Percentiles rank a stretch among this genome's conserved stretches.
Evolutionary conservation across 768 basidiomycete genomes (phyloP).

Genomic region (Dentipellis fragilis): DNA sequence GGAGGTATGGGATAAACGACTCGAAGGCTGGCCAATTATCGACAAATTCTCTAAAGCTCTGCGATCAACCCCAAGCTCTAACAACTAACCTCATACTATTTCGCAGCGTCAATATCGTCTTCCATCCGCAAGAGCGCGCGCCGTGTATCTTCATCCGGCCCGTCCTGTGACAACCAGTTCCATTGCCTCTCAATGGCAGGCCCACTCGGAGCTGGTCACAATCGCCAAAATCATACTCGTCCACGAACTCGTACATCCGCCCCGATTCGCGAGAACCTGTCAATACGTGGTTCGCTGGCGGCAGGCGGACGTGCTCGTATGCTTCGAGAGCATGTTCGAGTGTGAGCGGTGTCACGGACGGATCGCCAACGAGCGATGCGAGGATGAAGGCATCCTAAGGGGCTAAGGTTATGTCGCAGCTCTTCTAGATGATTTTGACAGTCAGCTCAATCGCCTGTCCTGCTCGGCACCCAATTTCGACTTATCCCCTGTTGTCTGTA

Average conservation of each 20-base stretch:
- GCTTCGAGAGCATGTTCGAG: conserved; percentile 17
- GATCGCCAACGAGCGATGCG: conserved; percentile 18
- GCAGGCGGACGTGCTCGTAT: conserved; percentile 21
- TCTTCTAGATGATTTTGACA: too few species aligned
- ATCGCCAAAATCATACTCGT: conserved; percentile 23
- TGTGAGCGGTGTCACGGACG: conserved; percentile 12
- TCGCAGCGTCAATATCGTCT: background rate
- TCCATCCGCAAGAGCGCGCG: background rate
- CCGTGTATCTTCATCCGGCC: background rate
- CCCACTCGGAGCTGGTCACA: conserved; percentile 27
- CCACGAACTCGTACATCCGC: conserved; percentile 23
- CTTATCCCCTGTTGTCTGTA: too few species aligned
- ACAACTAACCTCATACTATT: too few species aligned
- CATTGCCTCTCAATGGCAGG: conserved; percentile 31
- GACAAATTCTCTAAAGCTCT: too few species aligned
- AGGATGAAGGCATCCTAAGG: conserved; percentile 25
- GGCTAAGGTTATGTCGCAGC: too few species aligned
- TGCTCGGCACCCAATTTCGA: too few species aligned
- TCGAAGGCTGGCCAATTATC: too few species aligned
- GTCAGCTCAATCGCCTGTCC: conserved; percentile 24
- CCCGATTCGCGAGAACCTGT: conserved; percentile 16
- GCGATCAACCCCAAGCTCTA: too few species aligned
- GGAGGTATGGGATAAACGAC: too few species aligned
- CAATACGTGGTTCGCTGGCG: conserved; percentile 19
- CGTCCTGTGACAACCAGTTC: conserved; percentile 25